Conservation (phyloP, 2,329 filamentous ascomycete genomes). For the Ceratocystis ficicola region DNA sequence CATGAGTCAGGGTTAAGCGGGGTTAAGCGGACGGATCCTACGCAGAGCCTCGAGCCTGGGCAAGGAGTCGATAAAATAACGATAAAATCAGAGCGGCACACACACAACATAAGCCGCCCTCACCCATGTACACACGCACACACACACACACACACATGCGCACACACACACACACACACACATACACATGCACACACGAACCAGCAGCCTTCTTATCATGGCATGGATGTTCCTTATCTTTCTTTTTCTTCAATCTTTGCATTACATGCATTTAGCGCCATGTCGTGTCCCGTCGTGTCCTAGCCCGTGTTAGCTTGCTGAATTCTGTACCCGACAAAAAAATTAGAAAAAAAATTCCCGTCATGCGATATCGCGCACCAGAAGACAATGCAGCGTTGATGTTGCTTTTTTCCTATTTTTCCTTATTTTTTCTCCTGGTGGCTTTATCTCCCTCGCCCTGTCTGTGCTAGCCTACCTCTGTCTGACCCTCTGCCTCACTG, state of each 20-base stretch:
- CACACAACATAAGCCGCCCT: neutral
- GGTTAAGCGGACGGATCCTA: constrained; percentile 7
- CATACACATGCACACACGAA: too few species aligned
- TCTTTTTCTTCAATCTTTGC: neutral
- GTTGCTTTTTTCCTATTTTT: neutral
- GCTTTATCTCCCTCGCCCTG: neutral
- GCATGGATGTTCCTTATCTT: too few species aligned
- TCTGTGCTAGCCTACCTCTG: neutral
- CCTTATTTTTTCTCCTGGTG: neutral
- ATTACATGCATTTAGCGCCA: neutral
- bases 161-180: too few species aligned
- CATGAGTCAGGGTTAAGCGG: neutral
- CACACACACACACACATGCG: too few species aligned
- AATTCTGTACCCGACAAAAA: neutral
- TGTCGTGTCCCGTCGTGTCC: neutral
- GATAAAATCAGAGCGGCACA: neutral
- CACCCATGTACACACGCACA: neutral
- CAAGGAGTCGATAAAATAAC: neutral
- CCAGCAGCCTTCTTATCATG: neutral
- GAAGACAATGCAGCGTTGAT: neutral
- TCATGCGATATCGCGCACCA: neutral
- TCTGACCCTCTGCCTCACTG: neutral
- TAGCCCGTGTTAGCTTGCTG: neutral
- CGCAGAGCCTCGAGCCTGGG: neutral
- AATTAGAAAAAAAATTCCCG: neutral